These are phyloP conservation scores for Coniochaeta sp. DNA, from an alignment of 2,329 filamentous ascomycete genomes.

Conservation along the genomic window DNA sequence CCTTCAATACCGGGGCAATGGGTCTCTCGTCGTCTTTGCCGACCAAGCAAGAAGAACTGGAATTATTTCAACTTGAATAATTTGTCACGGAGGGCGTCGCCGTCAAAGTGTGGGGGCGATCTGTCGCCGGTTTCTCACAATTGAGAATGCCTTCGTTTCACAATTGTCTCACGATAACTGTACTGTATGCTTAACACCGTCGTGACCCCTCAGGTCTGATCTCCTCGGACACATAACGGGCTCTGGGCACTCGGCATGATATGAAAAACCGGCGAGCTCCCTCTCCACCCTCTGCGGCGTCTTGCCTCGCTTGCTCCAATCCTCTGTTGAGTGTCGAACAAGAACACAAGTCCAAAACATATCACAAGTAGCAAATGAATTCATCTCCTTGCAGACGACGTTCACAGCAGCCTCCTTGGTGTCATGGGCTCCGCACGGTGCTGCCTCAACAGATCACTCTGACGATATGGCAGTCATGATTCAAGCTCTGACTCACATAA, in stretches of 20 bases:
- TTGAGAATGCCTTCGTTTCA: neutral
- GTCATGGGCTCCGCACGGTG: too few relatives aligned
- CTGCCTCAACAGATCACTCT: neutral
- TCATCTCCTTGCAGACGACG: too few relatives aligned
- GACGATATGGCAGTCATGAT: neutral
- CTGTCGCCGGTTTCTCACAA: neutral
- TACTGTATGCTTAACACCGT: neutral
- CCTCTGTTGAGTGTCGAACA: neutral
- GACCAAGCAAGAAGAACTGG: neutral
- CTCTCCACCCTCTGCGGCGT: neutral
- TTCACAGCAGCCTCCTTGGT: too few relatives aligned
- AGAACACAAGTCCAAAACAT: neutral
- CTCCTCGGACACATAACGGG: neutral
- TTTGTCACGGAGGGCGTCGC: neutral
- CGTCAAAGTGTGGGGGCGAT: neutral
- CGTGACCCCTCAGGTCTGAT: neutral
- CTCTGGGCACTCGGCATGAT: neutral
- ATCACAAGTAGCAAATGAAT: too few relatives aligned
- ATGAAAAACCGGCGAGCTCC: neutral
- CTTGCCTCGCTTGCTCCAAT: neutral
- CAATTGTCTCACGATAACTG: constrained; percentile 2
- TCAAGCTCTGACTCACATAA: neutral
- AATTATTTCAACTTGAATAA: neutral
- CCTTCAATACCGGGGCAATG: neutral
- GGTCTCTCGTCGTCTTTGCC: neutral